Base-by-base conservation (phyloP, 2,329 filamentous ascomycete species). In the Juglanconis oblonga region DNA sequence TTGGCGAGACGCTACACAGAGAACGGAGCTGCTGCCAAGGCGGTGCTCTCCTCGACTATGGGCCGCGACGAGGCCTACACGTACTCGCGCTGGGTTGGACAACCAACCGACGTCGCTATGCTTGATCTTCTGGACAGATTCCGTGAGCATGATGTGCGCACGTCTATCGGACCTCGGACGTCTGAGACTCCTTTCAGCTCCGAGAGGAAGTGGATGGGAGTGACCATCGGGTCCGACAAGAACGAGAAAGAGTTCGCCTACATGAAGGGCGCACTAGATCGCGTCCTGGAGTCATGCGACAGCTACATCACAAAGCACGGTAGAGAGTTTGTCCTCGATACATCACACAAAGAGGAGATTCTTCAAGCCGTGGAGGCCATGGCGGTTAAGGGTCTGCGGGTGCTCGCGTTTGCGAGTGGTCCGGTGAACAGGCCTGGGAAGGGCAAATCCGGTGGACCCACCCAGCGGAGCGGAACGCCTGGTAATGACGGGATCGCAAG, bases 131-230 rank as follows among this genome's bases (percentile, higher is more conserved):
- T 99, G 38, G 96, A 99, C 75, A 85, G 87, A 31, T 95, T 96
- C 71, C 90, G 90, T 62, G 94, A 97, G 73, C 91, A 96, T 65
- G 95, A 99, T 74, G 87, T 96, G 50, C 88, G 96, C 63, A 89
- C 95, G 51, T 88, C 90, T 9, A 86, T 97, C 57, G 92, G 92
- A n/a, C 82, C 84, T 36, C 89, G 94, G 52, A 85, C 89, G 36
- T 87, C 87, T 48, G 95, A 99, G 73, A 93, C 91, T 0, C 93
- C 95, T 0, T 99, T 99, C 74, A 98, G 94, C 72, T 99, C 95
- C 1, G 92, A 97, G 71, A 86, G 94, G 59, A 99, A 99, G 75
- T 99, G 94, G 94, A 99, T 99, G 96, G 96, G 96, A 38, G 93
- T 97, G 33, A 89, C 92, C 2, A 90, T 97, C 66, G 87, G 86